Base-by-base conservation (phyloP, 805 yeast species). In the Candida orba region DNA sequence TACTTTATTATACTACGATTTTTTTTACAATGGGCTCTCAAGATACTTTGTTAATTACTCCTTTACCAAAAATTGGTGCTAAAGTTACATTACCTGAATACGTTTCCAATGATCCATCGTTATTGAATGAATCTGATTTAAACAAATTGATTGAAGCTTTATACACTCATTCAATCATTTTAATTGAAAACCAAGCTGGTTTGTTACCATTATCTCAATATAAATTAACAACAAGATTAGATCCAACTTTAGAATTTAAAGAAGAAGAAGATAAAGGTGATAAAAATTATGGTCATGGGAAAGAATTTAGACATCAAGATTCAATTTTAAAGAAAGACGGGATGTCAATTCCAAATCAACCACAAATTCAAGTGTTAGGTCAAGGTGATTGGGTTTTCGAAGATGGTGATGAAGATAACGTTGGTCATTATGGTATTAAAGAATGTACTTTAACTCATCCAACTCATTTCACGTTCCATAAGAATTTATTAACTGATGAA, bases 361-460 rank as follows among this genome's bases (percentile, higher is more conserved):
- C 96, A 3, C 95, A 88, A 62, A 95, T 88, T 18, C 95, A 87
- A 67, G 84, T 87, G 58, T 76, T 88, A 43, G 96, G 96, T 35
- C 90, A 88, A 57, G 95, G 95, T 13, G 58, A 63, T 3, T 82
- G 81, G 67, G 39, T 35, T 10, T 45, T 45, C 15, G 45, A 41
- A 27, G 23, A 41, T 17, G 40, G 33, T 31, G 47, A 41, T 22
- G 45, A 41, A 27, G 27, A 41, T 17, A 34, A 33, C 23, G 47
- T 32, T 29, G 86, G 83, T 14, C 69, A 67, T 44, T 63, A 69
- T 49, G 89, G 85, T 14, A 50, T 72, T 22, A 79, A 75, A 37
- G 68, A 72, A 22, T 73, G 83, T 46, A 61, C 61, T 17, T 74
- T 87, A 49, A 84, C 85, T 35, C 96, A 88, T 59, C 96, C 96